phyloP scores from a whole-genome alignment of 2,329 filamentous ascomycete genomes.

The Fusarium nygamai region DNA sequence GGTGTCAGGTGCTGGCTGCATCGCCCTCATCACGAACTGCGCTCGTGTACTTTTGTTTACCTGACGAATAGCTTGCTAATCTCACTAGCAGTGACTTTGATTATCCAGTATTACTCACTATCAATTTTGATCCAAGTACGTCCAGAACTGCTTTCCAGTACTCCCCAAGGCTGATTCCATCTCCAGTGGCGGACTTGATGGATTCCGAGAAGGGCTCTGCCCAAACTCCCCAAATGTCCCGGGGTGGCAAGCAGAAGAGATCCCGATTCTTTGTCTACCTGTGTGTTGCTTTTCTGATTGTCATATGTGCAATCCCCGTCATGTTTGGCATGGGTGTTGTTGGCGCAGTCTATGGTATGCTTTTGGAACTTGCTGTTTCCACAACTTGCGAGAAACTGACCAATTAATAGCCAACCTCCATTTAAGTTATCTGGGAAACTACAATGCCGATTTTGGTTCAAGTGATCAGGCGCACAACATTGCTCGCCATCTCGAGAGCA shows the following conservation, averaged over 20 bases:
- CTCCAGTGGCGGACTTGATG: slow-evolving; percentile 43
- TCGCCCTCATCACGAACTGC: neutral
- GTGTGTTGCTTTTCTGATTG: slow-evolving; percentile 12
- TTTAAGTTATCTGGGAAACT: neutral
- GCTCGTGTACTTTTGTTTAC: neutral
- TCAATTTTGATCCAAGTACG: slow-evolving; percentile 30
- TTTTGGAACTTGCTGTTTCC: neutral
- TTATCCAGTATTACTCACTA: slow-evolving; percentile 22
- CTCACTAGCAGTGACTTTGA: slow-evolving; percentile 21
- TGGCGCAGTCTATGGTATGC: slow-evolving; percentile 42
- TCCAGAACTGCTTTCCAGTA: neutral
- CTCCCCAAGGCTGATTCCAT: slow-evolving; percentile 22
- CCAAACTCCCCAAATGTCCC: slow-evolving; percentile 3
- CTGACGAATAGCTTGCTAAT: slow-evolving; percentile 8
- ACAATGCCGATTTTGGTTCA: neutral
- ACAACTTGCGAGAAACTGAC: slow-evolving; percentile 7
- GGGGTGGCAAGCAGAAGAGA: slow-evolving; percentile 20
- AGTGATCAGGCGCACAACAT: neutral
- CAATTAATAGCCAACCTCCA: neutral
- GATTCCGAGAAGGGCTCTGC: slow-evolving; percentile 40
- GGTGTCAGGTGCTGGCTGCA: neutral
- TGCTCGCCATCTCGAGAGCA: slow-evolving; percentile 24
- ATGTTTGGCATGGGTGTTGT: slow-evolving; percentile 46
- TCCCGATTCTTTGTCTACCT: slow-evolving; percentile 16
- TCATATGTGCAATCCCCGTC: slow-evolving; percentile 25